Percentiles rank a stretch among this genome's conserved stretches.
phyloP scores from a whole-genome alignment of 768 basidiomycete species.

The Phylloporus sp. region DNA sequence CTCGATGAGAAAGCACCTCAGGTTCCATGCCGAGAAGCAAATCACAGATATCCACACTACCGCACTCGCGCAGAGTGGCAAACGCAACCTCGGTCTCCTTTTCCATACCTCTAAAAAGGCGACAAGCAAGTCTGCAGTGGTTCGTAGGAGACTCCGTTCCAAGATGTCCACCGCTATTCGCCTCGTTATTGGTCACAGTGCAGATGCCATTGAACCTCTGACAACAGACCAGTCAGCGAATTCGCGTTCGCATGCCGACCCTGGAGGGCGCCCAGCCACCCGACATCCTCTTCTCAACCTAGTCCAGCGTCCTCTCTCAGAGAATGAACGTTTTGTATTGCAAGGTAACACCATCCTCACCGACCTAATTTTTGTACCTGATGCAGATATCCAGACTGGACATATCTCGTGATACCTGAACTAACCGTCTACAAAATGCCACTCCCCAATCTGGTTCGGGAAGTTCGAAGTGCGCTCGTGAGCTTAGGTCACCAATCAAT shows the following conservation, averaged over 20 bases:
- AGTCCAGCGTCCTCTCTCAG: not conserved
- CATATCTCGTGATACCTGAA: slow-evolving; percentile 25
- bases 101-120: slow-evolving; percentile 23
- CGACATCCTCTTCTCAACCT: slow-evolving; percentile 7
- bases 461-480: slow-evolving; percentile 21
- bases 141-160: slow-evolving; percentile 20
- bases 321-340: slow-evolving; percentile 2
- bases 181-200: slow-evolving; percentile 17
- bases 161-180: slow-evolving; percentile 18
- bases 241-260: not conserved
- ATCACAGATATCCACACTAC: slow-evolving; percentile 5
- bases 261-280: not conserved
- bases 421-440: slow-evolving; percentile 25
- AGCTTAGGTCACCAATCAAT: slow-evolving; percentile 6
- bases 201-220: slow-evolving; percentile 2
- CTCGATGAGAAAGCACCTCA: not conserved
- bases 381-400: slow-evolving; percentile 19
- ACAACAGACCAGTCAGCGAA: not conserved
- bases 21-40: not conserved
- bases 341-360: slow-evolving; percentile 14
- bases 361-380: not conserved
- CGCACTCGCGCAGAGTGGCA: slow-evolving; percentile 7
- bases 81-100: slow-evolving; percentile 13
- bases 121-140: slow-evolving; percentile 21
- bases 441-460: slow-evolving; percentile 19